Conservation (phyloP, 2,329 filamentous ascomycete genomes). For the Ceratocystis variospora region DNA sequence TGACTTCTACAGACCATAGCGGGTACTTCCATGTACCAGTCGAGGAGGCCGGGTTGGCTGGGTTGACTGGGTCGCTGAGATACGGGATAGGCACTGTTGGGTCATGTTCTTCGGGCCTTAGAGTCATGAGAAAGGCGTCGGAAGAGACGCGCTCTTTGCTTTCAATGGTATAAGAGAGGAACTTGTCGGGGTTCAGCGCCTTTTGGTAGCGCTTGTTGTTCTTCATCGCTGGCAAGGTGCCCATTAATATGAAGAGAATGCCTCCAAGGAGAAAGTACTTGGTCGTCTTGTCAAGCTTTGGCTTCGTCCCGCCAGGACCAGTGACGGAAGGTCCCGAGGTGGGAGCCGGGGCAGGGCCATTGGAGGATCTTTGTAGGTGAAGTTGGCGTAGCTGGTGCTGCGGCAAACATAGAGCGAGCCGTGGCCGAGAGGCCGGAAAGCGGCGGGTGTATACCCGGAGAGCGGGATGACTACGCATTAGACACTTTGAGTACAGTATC, state of each 20-base stretch:
- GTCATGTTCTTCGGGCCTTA: slow-evolving; percentile 32
- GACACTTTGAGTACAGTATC: neutral
- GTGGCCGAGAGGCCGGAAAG: neutral
- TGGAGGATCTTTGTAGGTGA: neutral
- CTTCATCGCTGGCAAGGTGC: slow-evolving; percentile 14
- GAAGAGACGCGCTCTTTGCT: slow-evolving; percentile 49
- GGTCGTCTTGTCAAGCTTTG: slow-evolving; percentile 16
- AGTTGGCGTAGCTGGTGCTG: neutral
- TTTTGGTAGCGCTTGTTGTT: slow-evolving; percentile 18
- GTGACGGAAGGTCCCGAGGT: neutral
- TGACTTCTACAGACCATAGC: slow-evolving; percentile 81
- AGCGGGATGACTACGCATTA: neutral
- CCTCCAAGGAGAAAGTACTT: slow-evolving; percentile 17
- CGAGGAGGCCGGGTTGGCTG: slow-evolving; percentile 18
- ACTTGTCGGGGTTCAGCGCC: slow-evolving; percentile 44
- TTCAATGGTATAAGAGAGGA: slow-evolving; percentile 52
- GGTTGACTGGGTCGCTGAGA: slow-evolving; percentile 7
- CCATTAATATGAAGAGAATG: slow-evolving; percentile 16
- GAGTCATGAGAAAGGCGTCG: slow-evolving; percentile 54
- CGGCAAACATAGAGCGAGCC: neutral
- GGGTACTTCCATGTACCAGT: slow-evolving; percentile 33
- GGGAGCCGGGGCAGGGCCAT: neutral
- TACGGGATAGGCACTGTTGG: slow-evolving; percentile 22
- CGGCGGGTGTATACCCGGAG: neutral
- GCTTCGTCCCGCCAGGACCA: neutral